phyloP scores from a whole-genome alignment of 1,139 yeast species.

The Schwanniomyces etchellsii region DNA sequence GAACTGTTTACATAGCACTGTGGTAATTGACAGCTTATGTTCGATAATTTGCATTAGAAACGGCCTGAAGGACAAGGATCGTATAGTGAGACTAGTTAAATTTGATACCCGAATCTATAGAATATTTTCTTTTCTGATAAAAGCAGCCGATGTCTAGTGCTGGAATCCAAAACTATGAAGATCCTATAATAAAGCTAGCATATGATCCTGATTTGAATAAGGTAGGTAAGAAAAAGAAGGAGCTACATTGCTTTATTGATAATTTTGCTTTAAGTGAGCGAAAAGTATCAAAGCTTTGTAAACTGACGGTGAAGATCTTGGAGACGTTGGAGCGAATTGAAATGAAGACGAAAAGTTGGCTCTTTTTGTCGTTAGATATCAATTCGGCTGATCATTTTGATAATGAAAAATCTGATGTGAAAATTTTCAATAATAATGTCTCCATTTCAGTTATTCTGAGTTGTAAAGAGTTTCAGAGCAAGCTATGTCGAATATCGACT shows the following conservation, averaged over 20 bases:
- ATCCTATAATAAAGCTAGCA: conserved; percentile 43
- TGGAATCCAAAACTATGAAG: conserved; percentile 28
- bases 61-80: no score
- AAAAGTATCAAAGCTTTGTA: conserved; percentile 47
- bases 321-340: conserved; percentile 48
- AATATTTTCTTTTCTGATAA: no score
- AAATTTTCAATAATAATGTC: conserved; percentile 40
- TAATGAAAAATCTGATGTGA: conserved; percentile 23
- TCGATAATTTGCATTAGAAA: no score
- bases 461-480: conserved; percentile 42
- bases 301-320: conserved; percentile 40
- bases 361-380: conserved; percentile 49
- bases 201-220: conserved; percentile 46
- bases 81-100: no score
- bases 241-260: conserved; percentile 37
- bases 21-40: no score
- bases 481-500: conserved; percentile 33
- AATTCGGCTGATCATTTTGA: conserved; percentile 39
- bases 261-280: conserved; percentile 40
- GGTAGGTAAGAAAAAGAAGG: conserved; percentile 36
- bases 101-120: no score
- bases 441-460: conserved; percentile 45
- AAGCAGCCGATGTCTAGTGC: neutral
- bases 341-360: conserved; percentile 48
- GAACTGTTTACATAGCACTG: no score